Base-by-base conservation (phyloP, 164 flowering plant species). In the Piper betle region DNA sequence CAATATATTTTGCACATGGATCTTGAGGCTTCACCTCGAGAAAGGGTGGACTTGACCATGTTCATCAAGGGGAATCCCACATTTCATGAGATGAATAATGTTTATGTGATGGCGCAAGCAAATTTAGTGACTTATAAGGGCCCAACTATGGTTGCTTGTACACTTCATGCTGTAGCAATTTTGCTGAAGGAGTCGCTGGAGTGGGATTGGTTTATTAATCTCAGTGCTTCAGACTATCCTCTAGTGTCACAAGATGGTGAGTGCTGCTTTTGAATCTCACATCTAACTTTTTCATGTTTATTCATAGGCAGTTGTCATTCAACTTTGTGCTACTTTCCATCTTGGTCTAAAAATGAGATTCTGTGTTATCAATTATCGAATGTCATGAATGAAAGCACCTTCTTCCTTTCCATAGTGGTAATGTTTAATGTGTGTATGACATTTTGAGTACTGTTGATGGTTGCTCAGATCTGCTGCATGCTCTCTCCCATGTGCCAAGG, bases 171-270 rank as follows among this genome's bases (percentile, higher is more conserved):
- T 0, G 74, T 85, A 58, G 85, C 99, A 6, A 81, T 93, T 70
- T 62, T 93, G 76, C 70, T 93, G 72, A 93, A 73, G 79, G 95
- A 88, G 73, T 79, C 86, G 68, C 64, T 64, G 64, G 80, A 78
- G 17, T 93, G 99, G 99, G 96, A 90, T 66, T 93, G 99, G 97
- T 93, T 93, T 74, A 81, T 93, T 48, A 93, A 93, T 68, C 91
- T 93, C 68, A 90, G 99, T 68, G 97, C 99, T 62, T 88, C 99
- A 5, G 97, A 93, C 80, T 93, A 93, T 81, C 99, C 99, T 58
- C 92, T 93, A 15, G 78, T 90, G 73, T 84, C 96, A 41, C 99
- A 88, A 80, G 99, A 93, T 75, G 99, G 97, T 93, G 20, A 83
- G 94, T 79, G 16, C 20, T 20, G 1, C 40, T 55, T 17, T 38